Base-by-base conservation (phyloP, 306 rosid species). In the Malus orientalis region DNA sequence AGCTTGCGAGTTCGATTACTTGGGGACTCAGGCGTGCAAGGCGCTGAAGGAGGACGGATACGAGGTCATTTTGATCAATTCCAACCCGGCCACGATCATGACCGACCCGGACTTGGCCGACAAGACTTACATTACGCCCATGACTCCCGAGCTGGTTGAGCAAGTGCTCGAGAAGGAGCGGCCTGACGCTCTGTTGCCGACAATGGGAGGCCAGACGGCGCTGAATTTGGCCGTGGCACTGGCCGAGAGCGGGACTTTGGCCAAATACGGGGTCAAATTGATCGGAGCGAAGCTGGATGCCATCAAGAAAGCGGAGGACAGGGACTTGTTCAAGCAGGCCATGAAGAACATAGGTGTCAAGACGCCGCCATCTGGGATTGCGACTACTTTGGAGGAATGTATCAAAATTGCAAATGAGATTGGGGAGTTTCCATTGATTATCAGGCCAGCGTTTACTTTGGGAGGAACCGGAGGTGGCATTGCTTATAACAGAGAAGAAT, bases 381-480 rank as follows among this genome's bases (percentile, higher is more conserved):
- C 80, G 3, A 93, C 80, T 5, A 88, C 94, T 0, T 73, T 96
- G 0, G 89, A 85, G 1, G 96, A 88, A 70, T 96, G 99, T 38
- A 2, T 86, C 4, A 49, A 69, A 32, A 91, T 96, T 12, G 88
- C 99, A 0, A 58, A 27, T 2, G 79, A 88, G 6, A 93, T 92
- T 7, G 98, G 98, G 0, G 94, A 89, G 54, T 96, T 86, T 69
- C 97, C 97, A 1, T 47, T 96, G 80, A 96, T 96, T 4, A 91
- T 96, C 27, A 75, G 98, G 76, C 98, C 98, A 0, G 98, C 99
- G 0, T 96, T 79, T 68, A 93, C 99, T 2, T 75, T 96, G 16
- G 98, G 99, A 1, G 99, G 99, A 1, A 89, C 98, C 0, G 98
- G 99, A 15, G 98, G 98, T 30, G 99, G 99, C 8, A 96, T 96